A percentile compares a stretch with the other conserved stretches of the same genome.
Evolutionary conservation across 1,139 yeast species (phyloP).

Genomic region (Candida frijolesensis): DNA sequence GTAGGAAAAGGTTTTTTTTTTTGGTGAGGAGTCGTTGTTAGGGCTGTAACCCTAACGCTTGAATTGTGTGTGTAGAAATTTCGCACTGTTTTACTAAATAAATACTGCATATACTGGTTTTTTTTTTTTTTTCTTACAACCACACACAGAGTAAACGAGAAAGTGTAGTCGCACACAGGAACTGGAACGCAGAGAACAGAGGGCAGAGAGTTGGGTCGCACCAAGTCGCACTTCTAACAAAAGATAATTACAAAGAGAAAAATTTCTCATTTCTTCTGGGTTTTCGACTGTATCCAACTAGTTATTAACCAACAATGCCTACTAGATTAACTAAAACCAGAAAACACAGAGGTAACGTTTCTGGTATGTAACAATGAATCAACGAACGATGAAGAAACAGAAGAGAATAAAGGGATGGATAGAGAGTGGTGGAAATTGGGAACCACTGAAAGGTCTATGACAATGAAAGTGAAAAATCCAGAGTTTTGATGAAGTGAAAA

Average conservation of each 20-base stretch:
- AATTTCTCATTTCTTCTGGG: slow-evolving; percentile 12
- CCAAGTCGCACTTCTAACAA: slow-evolving; percentile 5
- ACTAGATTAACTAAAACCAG: slow-evolving; percentile 99
- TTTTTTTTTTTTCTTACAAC: not conserved
- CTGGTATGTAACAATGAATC: slow-evolving; percentile 65
- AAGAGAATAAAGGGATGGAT: not conserved
- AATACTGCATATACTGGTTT: slow-evolving; percentile 2
- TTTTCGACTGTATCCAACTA: slow-evolving; percentile 6
- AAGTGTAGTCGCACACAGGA: not conserved
- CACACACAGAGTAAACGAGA: not conserved
- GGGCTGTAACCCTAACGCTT: slow-evolving; percentile 16
- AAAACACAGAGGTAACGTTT: slow-evolving; percentile 99
- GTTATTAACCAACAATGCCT: slow-evolving; percentile 67
- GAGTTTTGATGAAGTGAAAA: too few species aligned
- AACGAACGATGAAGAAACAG: slow-evolving; percentile 8
- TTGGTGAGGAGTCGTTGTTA: not conserved
- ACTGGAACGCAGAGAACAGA: not conserved
- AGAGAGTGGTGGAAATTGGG: not conserved
- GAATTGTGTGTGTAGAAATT: not conserved
- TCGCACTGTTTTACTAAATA: not conserved
- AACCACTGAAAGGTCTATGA: not conserved
- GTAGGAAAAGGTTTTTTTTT: not conserved
- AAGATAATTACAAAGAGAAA: slow-evolving; percentile 8
- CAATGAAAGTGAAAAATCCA: not conserved
- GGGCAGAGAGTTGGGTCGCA: not conserved